Base-by-base conservation (phyloP, 2,329 filamentous ascomycete genomes). In the Hypoxylon sp. region DNA sequence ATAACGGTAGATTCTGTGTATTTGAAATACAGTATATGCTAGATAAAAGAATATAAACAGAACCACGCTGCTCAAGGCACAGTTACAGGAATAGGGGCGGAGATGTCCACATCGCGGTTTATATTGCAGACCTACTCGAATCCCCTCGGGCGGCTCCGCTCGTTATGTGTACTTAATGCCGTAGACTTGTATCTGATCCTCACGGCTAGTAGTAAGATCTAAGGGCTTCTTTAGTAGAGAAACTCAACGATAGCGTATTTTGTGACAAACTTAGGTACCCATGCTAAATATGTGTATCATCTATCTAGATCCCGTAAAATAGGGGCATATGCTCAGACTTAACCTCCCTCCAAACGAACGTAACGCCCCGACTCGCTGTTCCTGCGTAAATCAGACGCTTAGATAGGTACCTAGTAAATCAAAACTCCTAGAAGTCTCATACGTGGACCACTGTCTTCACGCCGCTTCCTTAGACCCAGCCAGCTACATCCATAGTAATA, bases 1-100 rank as follows among this genome's bases (percentile, higher is more conserved):
- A 46, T n/a, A 59, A 55, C 45, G 42, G 16, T 48, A 57, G 16
- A 48, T 18, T 24, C 5, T 14, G 54, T 22, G 44, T 49, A 26
- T 14, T 26, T 16, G 7, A 51, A 16, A 18, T 6, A 8, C 36
- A 32, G 8, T 24, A 20, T 26, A n/a, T 8, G 3, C 4, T 38
- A 51, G 36, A 18, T 9, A 38, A 20, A 28, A 32, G 14, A 38
- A 30, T 12, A 36, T 7, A 30, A 40, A 40, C 24, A 49, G 12
- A 30, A 30, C 11, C 14, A 26, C 20, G 16, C 36, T 40, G 16
- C 16, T 40, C 7, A 18, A 7, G n/a, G 20, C 6, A 40, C 16
- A 18, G 11, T 40, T 20, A 18, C 7, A 38, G 5, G 11, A 38
- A 38, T 16, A 38, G n/a, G 33, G 8, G n/a, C 16, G n/a, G 2